A percentile compares a stretch with the other conserved stretches of the same genome.
Conservation (phyloP, 148 eudicot species). For the Vaccinium myrtillus region DNA sequence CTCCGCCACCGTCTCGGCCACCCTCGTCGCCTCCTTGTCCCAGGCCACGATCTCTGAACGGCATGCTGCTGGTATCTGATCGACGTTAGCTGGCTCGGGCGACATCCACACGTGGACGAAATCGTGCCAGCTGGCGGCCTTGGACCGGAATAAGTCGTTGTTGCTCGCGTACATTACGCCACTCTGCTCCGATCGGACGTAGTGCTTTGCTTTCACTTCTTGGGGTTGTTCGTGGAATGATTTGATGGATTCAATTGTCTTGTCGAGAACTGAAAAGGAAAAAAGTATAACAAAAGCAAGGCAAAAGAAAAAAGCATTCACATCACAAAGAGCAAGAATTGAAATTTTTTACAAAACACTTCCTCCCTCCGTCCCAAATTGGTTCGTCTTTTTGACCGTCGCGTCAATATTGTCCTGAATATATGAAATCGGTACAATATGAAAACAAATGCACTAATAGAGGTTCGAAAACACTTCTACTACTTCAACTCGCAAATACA, state of each 20-base stretch:
- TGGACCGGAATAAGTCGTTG: not conserved
- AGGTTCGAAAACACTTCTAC: too few relatives aligned
- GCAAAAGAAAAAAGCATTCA: too few relatives aligned
- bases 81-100: not conserved
- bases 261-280: not conserved
- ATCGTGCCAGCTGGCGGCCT: conserved; percentile 14
- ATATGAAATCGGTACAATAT: too few relatives aligned
- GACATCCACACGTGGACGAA: not conserved
- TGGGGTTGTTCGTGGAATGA: conserved; percentile 21
- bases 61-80: not conserved
- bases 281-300: not conserved
- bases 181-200: not conserved
- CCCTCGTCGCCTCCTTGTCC: conserved; percentile 29
- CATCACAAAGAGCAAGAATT: too few relatives aligned
- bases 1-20: conserved; percentile 30
- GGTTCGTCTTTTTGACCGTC: too few relatives aligned
- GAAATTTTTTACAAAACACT: too few relatives aligned
- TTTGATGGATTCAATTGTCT: conserved; percentile 12
- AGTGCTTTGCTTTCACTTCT: conserved; percentile 16
- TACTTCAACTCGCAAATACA: too few relatives aligned
- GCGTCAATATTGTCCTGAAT: too few relatives aligned
- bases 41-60: conserved; percentile 33
- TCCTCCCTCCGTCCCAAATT: too few relatives aligned
- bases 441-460: too few relatives aligned
- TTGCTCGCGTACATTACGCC: not conserved